A percentile compares a stretch with the other conserved stretches of the same genome.
phyloP scores from a whole-genome alignment of 2,329 filamentous ascomycete species.

The Xylaria sp. region DNA sequence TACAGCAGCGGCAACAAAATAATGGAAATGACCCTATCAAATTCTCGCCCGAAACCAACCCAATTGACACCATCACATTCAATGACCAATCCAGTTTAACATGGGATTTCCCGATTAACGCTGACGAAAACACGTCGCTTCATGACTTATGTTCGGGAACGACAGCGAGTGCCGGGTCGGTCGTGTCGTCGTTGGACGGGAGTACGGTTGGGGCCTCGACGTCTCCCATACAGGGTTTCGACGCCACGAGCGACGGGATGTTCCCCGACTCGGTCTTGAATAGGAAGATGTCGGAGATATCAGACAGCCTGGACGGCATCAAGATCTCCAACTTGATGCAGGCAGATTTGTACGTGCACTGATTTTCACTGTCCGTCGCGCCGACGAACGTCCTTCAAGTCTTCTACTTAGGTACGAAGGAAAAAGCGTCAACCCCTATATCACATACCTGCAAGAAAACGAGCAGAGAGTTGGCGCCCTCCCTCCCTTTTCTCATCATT shows the following conservation, averaged over 20 bases:
- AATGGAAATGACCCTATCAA: slow-evolving; percentile 11
- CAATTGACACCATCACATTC: slow-evolving; percentile 18
- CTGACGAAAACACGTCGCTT: slow-evolving; percentile 13
- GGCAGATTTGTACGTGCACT: slow-evolving; percentile 22
- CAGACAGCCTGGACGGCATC: slow-evolving; percentile 20
- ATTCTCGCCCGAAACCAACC: slow-evolving; percentile 11
- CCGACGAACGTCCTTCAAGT: background rate
- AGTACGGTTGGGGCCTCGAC: slow-evolving; percentile 22
- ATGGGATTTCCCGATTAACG: slow-evolving; percentile 23
- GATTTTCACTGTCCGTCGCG: background rate
- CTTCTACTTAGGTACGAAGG: background rate
- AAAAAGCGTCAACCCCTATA: background rate
- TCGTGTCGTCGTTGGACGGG: slow-evolving; percentile 20
- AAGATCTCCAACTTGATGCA: slow-evolving; percentile 27
- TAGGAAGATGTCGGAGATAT: slow-evolving; percentile 16
- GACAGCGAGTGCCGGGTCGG: slow-evolving; percentile 10
- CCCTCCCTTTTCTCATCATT: background rate
- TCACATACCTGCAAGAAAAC: too few species aligned
- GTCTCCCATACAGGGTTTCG: slow-evolving; percentile 24
- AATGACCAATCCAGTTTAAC: slow-evolving; percentile 15
- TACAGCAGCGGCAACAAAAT: slow-evolving; percentile 9
- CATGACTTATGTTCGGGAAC: slow-evolving; percentile 16
- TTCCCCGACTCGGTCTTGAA: slow-evolving; percentile 13
- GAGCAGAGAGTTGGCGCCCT: too few species aligned
- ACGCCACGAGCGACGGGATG: slow-evolving; percentile 16